Evolutionary conservation across 2,329 filamentous ascomycete genomes (phyloP), one percentile per base, ranked within the genome.

Genomic region (Peltaster fructicola): DNA sequence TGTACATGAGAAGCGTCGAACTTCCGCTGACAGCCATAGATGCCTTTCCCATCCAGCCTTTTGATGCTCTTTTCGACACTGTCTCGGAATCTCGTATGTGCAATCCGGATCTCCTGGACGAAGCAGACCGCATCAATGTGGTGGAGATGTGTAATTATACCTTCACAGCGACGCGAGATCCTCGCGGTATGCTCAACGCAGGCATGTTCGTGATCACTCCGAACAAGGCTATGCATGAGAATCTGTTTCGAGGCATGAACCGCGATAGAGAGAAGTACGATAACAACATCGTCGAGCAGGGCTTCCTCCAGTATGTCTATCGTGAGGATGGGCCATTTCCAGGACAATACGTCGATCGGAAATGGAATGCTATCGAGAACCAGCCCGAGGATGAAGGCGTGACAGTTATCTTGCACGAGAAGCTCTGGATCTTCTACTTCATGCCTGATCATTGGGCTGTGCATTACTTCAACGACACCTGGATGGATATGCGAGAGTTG

Each of bases 351-450:
- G 23, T 37, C 14, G 30, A 30, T 18, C 28, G 35, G 7, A 17
- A 18, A 17, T 37, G 35, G 35, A 37, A 37, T 27, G 35, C 32
- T 7, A 35, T 35, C 25, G 33, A 35, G 17, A 32, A 32, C 7
- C 26, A 34, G 15, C 5, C 17, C 11, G 30, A 32, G 15, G 30
- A 32, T 20, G 33, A 32, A 7, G 27, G 22, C 2, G 29, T 27
- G 27, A 22, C 24, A 3, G 35, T 35, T 25, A 35, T 35, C 13
- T 29, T 37, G 14, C 35, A 37, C 22, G 35, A 37, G 17, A 37
- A 37, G 23, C 20, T 37, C 13, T 37, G 35, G 35, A 12, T 22
- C 11, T 7, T 11, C 7, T 9, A 11, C 7, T 11, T 8, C 7
- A 22, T 22, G 20, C n/a, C 20, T 12, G 17, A n/a, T 9, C 25